These are phyloP conservation scores for Aspergillus homomorphus DNA, from an alignment of 495 filamentous ascomycete species.

Conservation along the genomic window DNA sequence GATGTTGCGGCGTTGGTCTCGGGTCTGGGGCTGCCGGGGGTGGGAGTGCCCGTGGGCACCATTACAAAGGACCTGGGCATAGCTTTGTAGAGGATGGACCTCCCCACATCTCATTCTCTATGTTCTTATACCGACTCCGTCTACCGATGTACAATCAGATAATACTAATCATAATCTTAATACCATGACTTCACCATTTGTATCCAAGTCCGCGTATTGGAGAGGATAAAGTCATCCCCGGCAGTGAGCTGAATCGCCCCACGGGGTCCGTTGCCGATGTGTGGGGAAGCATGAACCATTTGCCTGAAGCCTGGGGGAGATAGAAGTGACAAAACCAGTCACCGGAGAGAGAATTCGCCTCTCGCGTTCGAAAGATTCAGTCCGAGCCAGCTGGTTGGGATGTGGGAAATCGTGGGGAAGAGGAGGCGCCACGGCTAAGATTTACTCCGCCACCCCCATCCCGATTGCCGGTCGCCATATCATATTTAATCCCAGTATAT, in stretches of 20 bases:
- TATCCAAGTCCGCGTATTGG: not conserved
- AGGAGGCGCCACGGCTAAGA: conserved; percentile 14
- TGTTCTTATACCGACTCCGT: too few species aligned
- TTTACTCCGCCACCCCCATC: conserved; percentile 6
- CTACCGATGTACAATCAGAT: too few species aligned
- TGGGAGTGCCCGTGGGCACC: conserved; percentile 15
- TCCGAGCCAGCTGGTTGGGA: not conserved
- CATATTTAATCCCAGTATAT: conserved; percentile 3
- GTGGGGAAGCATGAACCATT: conserved; percentile 5
- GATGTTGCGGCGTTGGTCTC: conserved; percentile 20
- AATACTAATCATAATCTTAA: too few species aligned
- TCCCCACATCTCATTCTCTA: too few species aligned
- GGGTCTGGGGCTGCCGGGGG: conserved; percentile 16
- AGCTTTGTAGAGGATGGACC: too few species aligned
- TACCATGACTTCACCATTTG: too few species aligned
- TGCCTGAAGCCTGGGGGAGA: not conserved
- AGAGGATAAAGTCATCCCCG: not conserved
- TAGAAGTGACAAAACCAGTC: not conserved
- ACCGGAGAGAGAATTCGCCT: not conserved
- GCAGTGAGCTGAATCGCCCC: conserved; percentile 12
- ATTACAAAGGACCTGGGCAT: conserved; percentile 1
- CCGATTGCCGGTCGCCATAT: conserved; percentile 1
- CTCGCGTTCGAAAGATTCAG: not conserved
- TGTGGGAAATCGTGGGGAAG: conserved; percentile 23
- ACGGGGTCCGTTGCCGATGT: conserved; percentile 12